phyloP scores from a whole-genome alignment of 2,329 filamentous ascomycete genomes.

The Dendrostoma leiphaemia region DNA sequence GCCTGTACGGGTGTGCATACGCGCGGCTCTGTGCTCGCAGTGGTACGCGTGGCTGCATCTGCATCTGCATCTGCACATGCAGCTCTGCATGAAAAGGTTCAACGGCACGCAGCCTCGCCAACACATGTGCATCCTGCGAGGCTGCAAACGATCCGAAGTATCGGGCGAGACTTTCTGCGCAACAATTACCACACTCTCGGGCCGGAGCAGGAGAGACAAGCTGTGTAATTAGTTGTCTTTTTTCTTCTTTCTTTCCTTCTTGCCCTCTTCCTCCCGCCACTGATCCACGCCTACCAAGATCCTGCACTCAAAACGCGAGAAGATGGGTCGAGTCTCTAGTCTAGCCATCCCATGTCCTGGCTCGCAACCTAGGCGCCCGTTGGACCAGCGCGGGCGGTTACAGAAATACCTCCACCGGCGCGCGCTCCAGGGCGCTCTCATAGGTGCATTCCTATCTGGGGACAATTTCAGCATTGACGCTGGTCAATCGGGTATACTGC shows the following conservation, averaged over 20 bases:
- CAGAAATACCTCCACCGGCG: conserved; percentile 3
- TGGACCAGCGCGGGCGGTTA: conserved; percentile 11
- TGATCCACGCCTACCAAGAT: background rate
- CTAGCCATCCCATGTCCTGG: conserved; percentile 2
- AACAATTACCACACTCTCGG: background rate
- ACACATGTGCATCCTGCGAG: background rate
- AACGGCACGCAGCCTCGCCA: background rate
- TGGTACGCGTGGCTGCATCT: background rate
- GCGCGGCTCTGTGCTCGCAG: background rate
- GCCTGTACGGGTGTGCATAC: conserved; percentile 4
- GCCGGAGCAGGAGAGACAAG: background rate
- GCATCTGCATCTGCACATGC: background rate
- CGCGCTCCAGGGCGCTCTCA: background rate
- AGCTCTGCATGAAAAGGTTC: background rate
- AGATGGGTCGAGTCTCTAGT: conserved; percentile 16
- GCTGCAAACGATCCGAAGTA: background rate
- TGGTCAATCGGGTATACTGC: background rate
- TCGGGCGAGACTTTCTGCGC: background rate
- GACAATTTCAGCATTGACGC: conserved; percentile 6
- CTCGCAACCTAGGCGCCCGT: conserved; percentile 7
- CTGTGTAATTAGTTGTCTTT: background rate
- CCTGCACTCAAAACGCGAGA: conserved; percentile 6
- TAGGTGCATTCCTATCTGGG: conserved; percentile 11
- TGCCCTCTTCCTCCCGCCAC: no score
- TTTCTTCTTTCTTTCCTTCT: no score